phyloP scores from a whole-genome alignment of 805 yeast genomes.

The Brettanomyces sp. region DNA sequence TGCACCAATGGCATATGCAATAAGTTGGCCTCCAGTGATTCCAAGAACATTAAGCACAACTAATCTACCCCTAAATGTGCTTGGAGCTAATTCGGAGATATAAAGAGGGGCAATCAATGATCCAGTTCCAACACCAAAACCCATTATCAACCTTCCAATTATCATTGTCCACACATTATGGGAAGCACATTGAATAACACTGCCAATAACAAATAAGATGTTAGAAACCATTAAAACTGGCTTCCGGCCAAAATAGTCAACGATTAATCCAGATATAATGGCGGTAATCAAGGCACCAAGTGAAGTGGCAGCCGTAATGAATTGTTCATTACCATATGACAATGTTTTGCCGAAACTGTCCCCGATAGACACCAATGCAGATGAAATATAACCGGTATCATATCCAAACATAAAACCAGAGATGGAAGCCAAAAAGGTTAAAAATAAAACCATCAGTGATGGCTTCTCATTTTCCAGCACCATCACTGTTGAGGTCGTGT shows the following conservation, averaged over 20 bases:
- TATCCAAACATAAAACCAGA: constrained; percentile 97
- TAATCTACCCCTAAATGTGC: constrained; percentile 82
- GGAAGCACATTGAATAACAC: constrained; percentile 75
- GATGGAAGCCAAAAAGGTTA: constrained; percentile 74
- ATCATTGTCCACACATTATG: constrained; percentile 85
- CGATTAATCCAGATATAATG: constrained; percentile 66
- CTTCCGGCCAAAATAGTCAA: constrained; percentile 80
- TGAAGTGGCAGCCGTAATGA: constrained; percentile 91
- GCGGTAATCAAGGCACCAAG: constrained; percentile 85
- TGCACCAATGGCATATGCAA: constrained; percentile 92
- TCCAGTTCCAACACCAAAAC: constrained; percentile 94
- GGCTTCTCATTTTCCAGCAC: constrained; percentile 43
- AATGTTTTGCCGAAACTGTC: constrained; percentile 57
- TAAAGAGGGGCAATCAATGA: constrained; percentile 91
- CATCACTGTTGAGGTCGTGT: constrained; percentile 37
- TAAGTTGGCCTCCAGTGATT: constrained; percentile 89
- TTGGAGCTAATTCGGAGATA: constrained; percentile 87
- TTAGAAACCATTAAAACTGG: constrained; percentile 79
- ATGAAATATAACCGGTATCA: constrained; percentile 94
- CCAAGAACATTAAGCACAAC: constrained; percentile 83
- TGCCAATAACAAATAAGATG: constrained; percentile 73
- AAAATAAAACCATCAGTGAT: constrained; percentile 51
- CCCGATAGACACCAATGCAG: constrained; percentile 82
- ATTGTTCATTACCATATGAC: constrained; percentile 73
- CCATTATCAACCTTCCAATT: constrained; percentile 84